Conservation (phyloP, 257 asterid species). For the Euphrasia confusa region DNA sequence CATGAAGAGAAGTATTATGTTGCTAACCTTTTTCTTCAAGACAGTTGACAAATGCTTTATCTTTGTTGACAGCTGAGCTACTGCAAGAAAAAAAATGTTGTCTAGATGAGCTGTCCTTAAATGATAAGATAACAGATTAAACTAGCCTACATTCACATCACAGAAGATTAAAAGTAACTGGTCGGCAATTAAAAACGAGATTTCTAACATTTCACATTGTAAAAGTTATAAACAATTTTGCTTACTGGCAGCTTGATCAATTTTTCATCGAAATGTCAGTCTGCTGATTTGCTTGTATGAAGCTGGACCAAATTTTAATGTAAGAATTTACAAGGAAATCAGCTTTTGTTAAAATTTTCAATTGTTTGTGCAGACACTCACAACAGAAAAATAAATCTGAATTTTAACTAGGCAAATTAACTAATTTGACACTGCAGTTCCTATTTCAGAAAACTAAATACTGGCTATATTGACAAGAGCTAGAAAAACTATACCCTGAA, state of each 20-base stretch:
- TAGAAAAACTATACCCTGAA: conserved; percentile 56
- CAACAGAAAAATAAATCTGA: not conserved
- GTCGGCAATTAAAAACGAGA: no score
- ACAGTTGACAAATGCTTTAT: conserved; percentile 55
- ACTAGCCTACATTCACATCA: no score
- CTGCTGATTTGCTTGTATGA: not conserved
- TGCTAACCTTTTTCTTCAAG: conserved; percentile 60
- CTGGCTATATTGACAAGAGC: conserved; percentile 8
- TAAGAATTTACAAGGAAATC: not conserved
- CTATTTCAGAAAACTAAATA: not conserved
- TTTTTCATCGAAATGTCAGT: no score
- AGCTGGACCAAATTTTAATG: not conserved
- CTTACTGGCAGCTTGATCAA: no score
- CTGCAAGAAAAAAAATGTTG: conserved; percentile 30
- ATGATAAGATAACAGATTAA: no score
- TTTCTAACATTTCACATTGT: no score
- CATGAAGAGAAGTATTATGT: not conserved
- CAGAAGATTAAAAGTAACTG: no score
- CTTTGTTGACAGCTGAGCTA: conserved; percentile 79
- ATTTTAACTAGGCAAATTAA: no score
- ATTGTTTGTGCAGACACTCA: not conserved
- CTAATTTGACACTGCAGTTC: no score
- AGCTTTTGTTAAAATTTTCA: not conserved
- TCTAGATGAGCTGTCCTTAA: not conserved
- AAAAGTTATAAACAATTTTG: no score